Evolutionary conservation across 176 grass and related monocot genomes (phyloP).

Genomic region (Oryza coarctata): DNA sequence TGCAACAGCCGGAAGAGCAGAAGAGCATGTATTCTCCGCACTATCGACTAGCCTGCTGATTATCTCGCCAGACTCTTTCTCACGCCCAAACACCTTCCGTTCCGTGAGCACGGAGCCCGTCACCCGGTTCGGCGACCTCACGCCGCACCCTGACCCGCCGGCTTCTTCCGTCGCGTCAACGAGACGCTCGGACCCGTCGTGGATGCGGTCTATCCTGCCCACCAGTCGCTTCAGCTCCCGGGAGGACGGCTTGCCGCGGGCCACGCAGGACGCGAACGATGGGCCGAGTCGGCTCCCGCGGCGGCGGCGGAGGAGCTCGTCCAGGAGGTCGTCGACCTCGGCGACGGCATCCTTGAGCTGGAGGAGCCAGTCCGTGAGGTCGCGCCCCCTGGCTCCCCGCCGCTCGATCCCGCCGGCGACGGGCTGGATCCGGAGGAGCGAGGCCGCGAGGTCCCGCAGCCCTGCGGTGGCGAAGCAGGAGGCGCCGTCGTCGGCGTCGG

Average conservation of each 20-base stretch:
- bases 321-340: conserved; percentile 38
- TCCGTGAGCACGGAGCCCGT: conserved; percentile 43
- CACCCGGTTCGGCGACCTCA: conserved; percentile 37
- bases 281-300: background rate
- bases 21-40: background rate
- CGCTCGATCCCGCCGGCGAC: conserved; percentile 18
- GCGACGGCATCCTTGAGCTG: conserved; percentile 26
- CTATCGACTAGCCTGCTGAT: conserved; percentile 11
- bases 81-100: conserved; percentile 30
- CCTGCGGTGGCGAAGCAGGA: too few relatives aligned
- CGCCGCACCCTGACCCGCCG: background rate
- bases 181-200: conserved; percentile 10
- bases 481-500: background rate
- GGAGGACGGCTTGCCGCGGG: background rate
- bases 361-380: conserved; percentile 11
- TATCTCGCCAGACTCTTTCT: conserved; percentile 12
- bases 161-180: background rate
- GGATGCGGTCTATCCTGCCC: conserved; percentile 11
- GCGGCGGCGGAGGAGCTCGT: conserved; percentile 20
- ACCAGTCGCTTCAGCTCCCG: conserved; percentile 14
- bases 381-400: background rate
- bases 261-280: background rate
- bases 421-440: conserved; percentile 37
- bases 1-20: conserved; percentile 22
- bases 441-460: conserved; percentile 19